Base-by-base conservation (phyloP, 2,329 filamentous ascomycete genomes). In the Cordyceps javanica region DNA sequence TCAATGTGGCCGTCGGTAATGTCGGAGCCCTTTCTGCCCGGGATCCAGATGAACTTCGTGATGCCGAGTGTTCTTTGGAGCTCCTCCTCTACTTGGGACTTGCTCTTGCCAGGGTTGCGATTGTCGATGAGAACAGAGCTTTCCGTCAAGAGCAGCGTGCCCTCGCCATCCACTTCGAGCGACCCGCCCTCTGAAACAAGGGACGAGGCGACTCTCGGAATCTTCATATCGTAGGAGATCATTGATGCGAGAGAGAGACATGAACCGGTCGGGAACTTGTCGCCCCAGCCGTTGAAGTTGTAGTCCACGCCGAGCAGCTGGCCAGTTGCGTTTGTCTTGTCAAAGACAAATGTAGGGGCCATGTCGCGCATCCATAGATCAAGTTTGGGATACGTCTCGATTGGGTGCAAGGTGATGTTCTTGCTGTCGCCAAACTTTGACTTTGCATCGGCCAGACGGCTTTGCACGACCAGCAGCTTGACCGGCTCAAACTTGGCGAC, bases 1-100 rank as follows among this genome's bases (percentile, higher is more conserved):
- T 69, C 67, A n/a, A 70, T 61, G 19, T 69, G 68, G 34, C 61
- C 60, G 39, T 70, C 68, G 0, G 66, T 69, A 1, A 60, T 45
- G 34, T 69, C 67, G 9, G 61, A 34, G 0, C 45, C 60, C 21
- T 57, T 55, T n/a, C 62, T 38, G 1, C 67, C 66, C 1, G 64
- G 59, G 3, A 70, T 59, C 68, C 67, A 70, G 36, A 69, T 64
- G 5, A 64, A 41, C 21, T 68, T 70, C 3, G 55, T 26, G 10
- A 64, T 59, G 1, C 68, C 68, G 0, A 70, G 58, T 1, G 49
- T 58, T 3, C 56, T 48, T 1, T 25, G 19, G 5, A 70, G 64
- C 30, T 64, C 59, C 2, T 36, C 48, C 14, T 69, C 67, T 3
- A 70, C 45, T 0, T 67, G 59, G 10, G 54, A 1, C 3, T 60